Evolutionary conservation across 208 protist species (phyloP).

Genomic region (Trypanosoma vivax): DNA sequence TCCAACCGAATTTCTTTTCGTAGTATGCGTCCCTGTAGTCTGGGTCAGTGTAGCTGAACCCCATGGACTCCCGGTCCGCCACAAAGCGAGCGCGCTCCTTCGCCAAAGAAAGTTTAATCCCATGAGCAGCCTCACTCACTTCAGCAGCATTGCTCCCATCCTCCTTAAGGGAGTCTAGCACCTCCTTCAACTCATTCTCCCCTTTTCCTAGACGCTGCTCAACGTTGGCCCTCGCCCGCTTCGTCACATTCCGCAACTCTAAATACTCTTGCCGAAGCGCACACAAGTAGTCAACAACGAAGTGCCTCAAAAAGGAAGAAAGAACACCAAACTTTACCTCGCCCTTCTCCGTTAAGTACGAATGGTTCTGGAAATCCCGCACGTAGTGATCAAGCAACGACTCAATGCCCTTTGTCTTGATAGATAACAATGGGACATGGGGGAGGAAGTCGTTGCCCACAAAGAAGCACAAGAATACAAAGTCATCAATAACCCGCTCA

Average conservation of each 20-base stretch:
- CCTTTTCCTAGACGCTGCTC: constrained; percentile 54
- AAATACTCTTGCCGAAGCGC: constrained; percentile 63
- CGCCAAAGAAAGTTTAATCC: constrained; percentile 24
- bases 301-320: constrained; percentile 53
- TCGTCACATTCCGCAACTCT: constrained; percentile 42
- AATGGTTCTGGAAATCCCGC: constrained; percentile 50
- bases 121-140: constrained; percentile 46
- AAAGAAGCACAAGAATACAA: constrained; percentile 99
- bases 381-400: constrained; percentile 88
- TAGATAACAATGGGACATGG: constrained; percentile 96
- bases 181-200: constrained; percentile 13
- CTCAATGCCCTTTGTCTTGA: constrained; percentile 96
- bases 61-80: constrained; percentile 50
- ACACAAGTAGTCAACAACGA: constrained; percentile 38
- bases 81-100: constrained; percentile 73
- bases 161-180: not conserved
- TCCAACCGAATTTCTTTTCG: constrained; percentile 77
- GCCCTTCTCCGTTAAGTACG: constrained; percentile 80
- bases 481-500: constrained; percentile 98
- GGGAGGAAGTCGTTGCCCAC: constrained; percentile 99
- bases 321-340: constrained; percentile 73
- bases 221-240: constrained; percentile 70
- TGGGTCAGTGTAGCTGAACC: constrained; percentile 73
- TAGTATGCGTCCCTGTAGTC: constrained; percentile 80
- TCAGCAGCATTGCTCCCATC: constrained; percentile 48